Base-by-base conservation (phyloP, 2,329 filamentous ascomycete species). In the Coniella vitis region DNA sequence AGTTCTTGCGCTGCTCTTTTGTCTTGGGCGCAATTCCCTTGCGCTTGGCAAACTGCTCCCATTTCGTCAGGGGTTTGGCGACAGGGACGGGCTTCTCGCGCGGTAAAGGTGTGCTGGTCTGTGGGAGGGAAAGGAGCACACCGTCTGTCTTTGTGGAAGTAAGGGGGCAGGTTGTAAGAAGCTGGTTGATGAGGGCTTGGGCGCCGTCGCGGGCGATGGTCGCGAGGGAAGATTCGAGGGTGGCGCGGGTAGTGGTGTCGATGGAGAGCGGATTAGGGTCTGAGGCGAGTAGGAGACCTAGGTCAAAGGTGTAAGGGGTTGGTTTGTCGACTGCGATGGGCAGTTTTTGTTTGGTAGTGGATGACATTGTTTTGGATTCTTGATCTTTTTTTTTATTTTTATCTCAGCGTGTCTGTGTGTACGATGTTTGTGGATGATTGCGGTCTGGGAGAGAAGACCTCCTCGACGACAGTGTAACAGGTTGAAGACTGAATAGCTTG, bases 1-100 rank as follows among this genome's bases (percentile, higher is more conserved):
- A 71, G 71, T 95, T 77, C 69, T 75, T 68, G 54, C 82, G 78
- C 67, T 83, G 76, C 64, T 93, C 89, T 57, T 86, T 81, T 57
- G 81, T 86, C 79, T 90, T 95, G 69, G 83, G 82, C 72, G 86
- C 87, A 71, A 98, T 97, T 48, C 93, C 93, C 78, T 96, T 95
- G 81, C 95, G 95, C 67, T 83, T 86, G 39, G 93, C 93, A 72
- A 98, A 98, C 62, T 85, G 81, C 73, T 95, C 85, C 93, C 93
- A 98, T 67, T 90, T 95, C 51, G 91, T 97, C 58, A 85, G 85
- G 49, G 84, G 74, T 54, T 90, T 93, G 57, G 83, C 78, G 48
- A 81, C 77, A 1, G 93, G 93, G 8, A 97, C 74, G 9, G 89
- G 88, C 70, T 98, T 97, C 72, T 96, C 90, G 58, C 93, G 86